These are phyloP conservation scores for Cerrena zonata DNA, from an alignment of 1,284 basidiomycete genomes.

Conservation along the genomic window DNA sequence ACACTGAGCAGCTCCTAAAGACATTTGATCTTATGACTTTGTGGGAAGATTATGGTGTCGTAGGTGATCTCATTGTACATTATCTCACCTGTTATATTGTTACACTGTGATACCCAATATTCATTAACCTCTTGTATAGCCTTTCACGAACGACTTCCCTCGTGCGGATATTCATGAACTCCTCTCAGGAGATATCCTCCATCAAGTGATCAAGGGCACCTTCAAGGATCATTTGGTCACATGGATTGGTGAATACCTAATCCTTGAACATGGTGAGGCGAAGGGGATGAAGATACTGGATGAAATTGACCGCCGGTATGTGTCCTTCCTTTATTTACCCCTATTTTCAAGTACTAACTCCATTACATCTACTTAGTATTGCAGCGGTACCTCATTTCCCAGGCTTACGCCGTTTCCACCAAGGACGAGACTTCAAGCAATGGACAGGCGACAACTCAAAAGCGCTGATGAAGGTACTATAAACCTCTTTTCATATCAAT, in stretches of 20 bases:
- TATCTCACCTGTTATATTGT: neutral
- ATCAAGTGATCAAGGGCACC: too few species aligned
- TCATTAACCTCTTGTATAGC: too few species aligned
- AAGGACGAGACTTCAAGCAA: conserved; percentile 11
- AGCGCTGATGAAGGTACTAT: conserved; percentile 11
- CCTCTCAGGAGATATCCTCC: conserved; percentile 8
- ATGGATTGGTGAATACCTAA: conserved; percentile 23
- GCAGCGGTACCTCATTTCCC: conserved; percentile 9
- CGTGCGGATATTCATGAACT: too few species aligned
- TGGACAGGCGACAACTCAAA: conserved; percentile 13
- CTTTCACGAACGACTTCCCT: conserved; percentile 9
- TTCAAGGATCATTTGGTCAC: too few species aligned
- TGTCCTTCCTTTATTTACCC: too few species aligned
- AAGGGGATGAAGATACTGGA: conserved; percentile 19
- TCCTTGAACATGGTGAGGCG: conserved; percentile 11
- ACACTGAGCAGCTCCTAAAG: neutral
- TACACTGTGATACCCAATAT: too few species aligned
- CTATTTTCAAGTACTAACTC: too few species aligned
- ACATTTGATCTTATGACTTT: neutral
- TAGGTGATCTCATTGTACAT: conserved; percentile 5
- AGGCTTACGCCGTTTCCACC: conserved; percentile 9
- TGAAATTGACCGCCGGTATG: conserved; percentile 26
- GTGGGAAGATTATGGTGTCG: conserved; percentile 8
- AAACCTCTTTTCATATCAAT: too few species aligned
- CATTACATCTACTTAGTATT: too few species aligned